A percentile compares a stretch with the other conserved stretches of the same genome.
These are phyloP conservation scores for Onygenales sp. DNA, from an alignment of 2,329 filamentous ascomycete species.

Conservation along the genomic window DNA sequence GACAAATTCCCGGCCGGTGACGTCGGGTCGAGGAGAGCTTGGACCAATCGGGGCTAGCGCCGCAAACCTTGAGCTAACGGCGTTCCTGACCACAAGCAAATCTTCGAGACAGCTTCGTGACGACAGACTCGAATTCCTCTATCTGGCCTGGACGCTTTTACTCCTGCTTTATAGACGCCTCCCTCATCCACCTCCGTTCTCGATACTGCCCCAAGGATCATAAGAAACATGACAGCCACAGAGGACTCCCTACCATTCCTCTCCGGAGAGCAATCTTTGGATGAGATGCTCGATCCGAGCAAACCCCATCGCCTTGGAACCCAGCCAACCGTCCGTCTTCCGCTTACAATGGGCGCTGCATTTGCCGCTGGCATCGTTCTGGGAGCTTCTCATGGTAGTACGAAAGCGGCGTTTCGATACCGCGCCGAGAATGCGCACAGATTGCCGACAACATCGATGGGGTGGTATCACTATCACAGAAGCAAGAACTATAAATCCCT, in stretches of 20 bases:
- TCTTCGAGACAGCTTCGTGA: background rate
- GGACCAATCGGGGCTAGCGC: background rate
- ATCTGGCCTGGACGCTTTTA: no score
- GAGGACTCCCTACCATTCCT: background rate
- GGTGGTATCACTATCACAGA: conserved; percentile 99
- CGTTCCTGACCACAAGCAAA: background rate
- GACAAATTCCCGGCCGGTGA: background rate
- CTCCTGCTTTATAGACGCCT: no score
- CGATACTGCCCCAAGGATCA: background rate
- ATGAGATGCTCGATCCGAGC: conserved; percentile 23
- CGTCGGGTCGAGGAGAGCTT: background rate
- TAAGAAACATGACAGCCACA: conserved; percentile 10
- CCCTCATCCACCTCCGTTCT: background rate
- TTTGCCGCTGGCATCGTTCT: conserved; percentile 61
- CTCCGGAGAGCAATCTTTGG: background rate
- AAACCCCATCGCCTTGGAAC: conserved; percentile 47
- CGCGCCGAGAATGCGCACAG: conserved; percentile 94
- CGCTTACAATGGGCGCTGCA: conserved; percentile 53
- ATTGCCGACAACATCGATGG: conserved; percentile 68
- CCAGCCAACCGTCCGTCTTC: conserved; percentile 54
- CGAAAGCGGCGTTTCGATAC: conserved; percentile 69
- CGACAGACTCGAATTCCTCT: no score
- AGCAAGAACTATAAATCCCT: conserved; percentile 88
- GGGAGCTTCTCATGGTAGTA: conserved; percentile 63
- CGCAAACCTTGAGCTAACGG: background rate